Base-by-base conservation (phyloP, 1,139 yeast species). In the Suhomyces wounanorum region DNA sequence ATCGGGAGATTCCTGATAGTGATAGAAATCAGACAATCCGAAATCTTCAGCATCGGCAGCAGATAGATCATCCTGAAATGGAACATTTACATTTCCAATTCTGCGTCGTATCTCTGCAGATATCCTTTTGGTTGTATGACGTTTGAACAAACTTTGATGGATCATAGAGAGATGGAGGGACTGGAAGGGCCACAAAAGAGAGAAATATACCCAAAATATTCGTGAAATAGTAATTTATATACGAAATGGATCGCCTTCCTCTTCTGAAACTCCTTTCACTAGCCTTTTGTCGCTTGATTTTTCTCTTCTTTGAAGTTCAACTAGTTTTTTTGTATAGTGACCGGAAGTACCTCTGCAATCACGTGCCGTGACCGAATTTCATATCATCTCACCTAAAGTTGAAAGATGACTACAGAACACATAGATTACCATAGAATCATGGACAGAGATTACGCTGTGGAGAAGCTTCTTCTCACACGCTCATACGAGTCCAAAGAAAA, bases 391-490 rank as follows among this genome's bases (percentile, higher is more conserved):
- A 30, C 3, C 3, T 3, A 11, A 11, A 10, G 7, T 14, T 13
- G 16, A 16, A 16, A 14, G 13, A 14, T 16, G 28, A 23, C 39
- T 18, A 14, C 4, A 36, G 13, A 9, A 10, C 28, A n/a, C 13
- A 9, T 31, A n/a, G 9, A 8, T n/a, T 3, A 33, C 31, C 17
- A 33, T 40, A 11, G n/a, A 16, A 38, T 13, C 43, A 70, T 70
- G 75, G 65, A 77, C 57, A 60, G 72, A 42, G 65, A 68, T 36
- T 72, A 73, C 48, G 67, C 72, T 43, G 66, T 83, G n/a, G 91
- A 85, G 61, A 75, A 67, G 50, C 71, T 69, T 25, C 68, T 87
- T 18, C 73, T 87, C 17, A 68, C 83, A 1, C 67, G 88, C 51
- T 75, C 85, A 59, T 76, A 77, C 56, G 71, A 65, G 42, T 70